phyloP scores from a whole-genome alignment of 2,329 filamentous ascomycete species.

The Blastomyces gilchristii region DNA sequence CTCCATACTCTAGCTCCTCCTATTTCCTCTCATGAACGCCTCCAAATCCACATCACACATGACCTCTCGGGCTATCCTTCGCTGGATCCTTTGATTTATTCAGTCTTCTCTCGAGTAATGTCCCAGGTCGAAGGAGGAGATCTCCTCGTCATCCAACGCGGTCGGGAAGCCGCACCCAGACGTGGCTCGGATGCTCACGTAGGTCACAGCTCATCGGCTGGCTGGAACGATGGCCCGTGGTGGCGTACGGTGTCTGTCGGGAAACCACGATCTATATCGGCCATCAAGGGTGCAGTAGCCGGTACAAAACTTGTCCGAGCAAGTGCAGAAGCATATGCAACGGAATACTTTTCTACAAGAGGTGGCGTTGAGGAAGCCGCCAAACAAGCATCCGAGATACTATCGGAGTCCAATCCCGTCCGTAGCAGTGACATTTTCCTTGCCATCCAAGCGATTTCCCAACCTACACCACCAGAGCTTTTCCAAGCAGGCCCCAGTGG shows the following conservation, averaged over 20 bases:
- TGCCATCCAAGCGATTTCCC: constrained; percentile 75
- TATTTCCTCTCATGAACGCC: constrained; percentile 90
- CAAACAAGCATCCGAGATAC: constrained; percentile 63
- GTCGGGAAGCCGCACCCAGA: constrained; percentile 68
- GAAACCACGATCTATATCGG: constrained; percentile 62
- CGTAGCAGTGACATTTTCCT: constrained; percentile 92
- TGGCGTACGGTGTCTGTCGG: constrained; percentile 57
- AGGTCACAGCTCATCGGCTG: constrained; percentile 23
- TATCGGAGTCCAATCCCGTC: constrained; percentile 79
- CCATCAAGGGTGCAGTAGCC: constrained; percentile 70
- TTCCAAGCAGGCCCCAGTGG: constrained; percentile 51
- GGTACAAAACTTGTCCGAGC: constrained; percentile 86
- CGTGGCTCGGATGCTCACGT: constrained; percentile 38
- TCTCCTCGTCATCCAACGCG: constrained; percentile 84
- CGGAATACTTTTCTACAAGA: constrained; percentile 67
- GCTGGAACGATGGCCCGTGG: constrained; percentile 92
- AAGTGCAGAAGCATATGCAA: constrained; percentile 76
- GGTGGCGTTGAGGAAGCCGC: constrained; percentile 75
- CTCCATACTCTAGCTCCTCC: constrained; percentile 91
- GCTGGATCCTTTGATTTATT: constrained; percentile 83
- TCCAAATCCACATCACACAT: constrained; percentile 95
- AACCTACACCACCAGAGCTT: constrained; percentile 53
- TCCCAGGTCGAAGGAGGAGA: constrained; percentile 97
- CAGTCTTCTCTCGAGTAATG: constrained; percentile 91
- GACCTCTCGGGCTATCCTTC: constrained; percentile 91